Evolutionary conservation across 129 eudicot genomes (phyloP), one percentile per base, ranked within the genome.

Genomic region (Flaveria trinervia): DNA sequence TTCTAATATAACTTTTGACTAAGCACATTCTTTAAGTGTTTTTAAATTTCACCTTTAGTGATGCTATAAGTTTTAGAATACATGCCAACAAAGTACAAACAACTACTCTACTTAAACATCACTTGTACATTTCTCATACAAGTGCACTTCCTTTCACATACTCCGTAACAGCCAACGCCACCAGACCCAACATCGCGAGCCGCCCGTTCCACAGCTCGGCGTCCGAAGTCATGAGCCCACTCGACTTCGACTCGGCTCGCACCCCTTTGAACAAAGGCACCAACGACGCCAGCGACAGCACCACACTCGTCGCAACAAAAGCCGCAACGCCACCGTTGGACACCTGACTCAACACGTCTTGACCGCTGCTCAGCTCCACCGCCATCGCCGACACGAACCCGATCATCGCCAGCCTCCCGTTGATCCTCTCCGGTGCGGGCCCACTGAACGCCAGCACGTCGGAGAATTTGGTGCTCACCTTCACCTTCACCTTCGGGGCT

Each of bases 151-250:
- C 96, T 5, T 72, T 86, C 2, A 90, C 83, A 69, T 30, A 93
- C 76, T 93, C 97, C 0, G 98, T 90, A 15, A 93, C 79, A 50
- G 92, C 98, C 89, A 93, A 65, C 20, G 91, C 96, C 13, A 93
- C 85, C 59, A 93, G 77, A 20, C 98, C 97, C 78, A 93, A 71
- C 96, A 92, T 92, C 1, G 98, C 96, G 66, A 84, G 39, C 59
- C 98, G 84, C 3, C 98, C 96, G 20, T 92, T 92, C 94, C 92
- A 88, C 23, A 92, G 56, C 85, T 92, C 98, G 2, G 96, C 98
- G 72, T 93, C 95, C 0, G 98, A 79, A 0, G 82, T 86, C 97
- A 93, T 90, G 18, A 93, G 0, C 2, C 86, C 97, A 0, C 8
- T 70, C 3, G 98, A 85, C 62, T 87, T 87, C 0, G 96, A 79